phyloP scores from a whole-genome alignment of 192 early-diverging fungal genomes.

The Backusella tarrabulga region DNA sequence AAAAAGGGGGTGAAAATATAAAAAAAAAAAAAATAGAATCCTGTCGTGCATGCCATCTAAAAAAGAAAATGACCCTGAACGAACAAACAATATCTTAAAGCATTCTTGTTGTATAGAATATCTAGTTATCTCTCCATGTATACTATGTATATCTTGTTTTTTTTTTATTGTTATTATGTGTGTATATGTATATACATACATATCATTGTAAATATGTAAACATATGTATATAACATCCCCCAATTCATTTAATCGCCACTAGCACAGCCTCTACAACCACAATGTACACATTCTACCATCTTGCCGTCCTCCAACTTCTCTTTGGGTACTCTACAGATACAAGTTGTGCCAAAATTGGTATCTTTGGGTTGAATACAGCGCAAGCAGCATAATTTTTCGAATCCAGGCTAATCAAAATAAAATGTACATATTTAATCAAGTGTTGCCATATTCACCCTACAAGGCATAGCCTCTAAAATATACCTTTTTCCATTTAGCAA shows the following conservation, averaged over 20 bases:
- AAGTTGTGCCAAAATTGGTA: slow-evolving; percentile 96
- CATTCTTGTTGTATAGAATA: not conserved
- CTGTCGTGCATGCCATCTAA: not conserved
- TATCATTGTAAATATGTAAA: no score
- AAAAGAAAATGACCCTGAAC: not conserved
- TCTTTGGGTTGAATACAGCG: slow-evolving; percentile 96
- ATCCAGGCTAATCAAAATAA: slow-evolving; percentile 64
- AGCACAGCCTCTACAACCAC: slow-evolving; percentile 83
- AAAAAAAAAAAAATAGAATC: not conserved
- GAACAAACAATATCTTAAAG: not conserved
- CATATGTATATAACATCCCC: not conserved
- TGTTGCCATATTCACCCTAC: not conserved
- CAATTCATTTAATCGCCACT: slow-evolving; percentile 46
- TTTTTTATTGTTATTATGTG: not conserved
- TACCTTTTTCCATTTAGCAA: slow-evolving; percentile 99
- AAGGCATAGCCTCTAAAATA: not conserved
- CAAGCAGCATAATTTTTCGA: slow-evolving; percentile 96
- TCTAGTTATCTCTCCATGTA: not conserved
- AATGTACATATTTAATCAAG: not conserved
- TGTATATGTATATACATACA: not conserved
- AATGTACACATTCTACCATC: slow-evolving; percentile 91
- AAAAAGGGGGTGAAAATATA: not conserved
- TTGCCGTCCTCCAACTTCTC: slow-evolving; percentile 87
- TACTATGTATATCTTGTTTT: not conserved
- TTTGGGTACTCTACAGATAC: slow-evolving; percentile 95